Evolutionary conservation across 768 basidiomycete genomes (phyloP).

Genomic region (Serendipita sp.): DNA sequence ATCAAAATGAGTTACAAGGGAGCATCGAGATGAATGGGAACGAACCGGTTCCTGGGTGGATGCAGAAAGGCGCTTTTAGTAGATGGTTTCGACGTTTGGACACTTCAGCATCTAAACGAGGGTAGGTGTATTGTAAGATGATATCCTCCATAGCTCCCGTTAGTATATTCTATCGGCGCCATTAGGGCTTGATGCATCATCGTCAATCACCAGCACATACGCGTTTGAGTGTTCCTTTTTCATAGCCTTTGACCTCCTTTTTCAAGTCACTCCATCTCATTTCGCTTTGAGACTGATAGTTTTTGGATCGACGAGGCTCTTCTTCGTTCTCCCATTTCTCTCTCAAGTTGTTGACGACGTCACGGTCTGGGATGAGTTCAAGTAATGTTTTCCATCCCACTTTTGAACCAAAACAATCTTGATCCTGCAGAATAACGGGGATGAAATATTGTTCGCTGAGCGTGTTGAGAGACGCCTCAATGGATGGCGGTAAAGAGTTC

Average conservation of each 20-base stretch:
- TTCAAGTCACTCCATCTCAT: slow-evolving; percentile 60
- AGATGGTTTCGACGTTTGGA: slow-evolving; percentile 96
- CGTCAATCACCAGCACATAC: slow-evolving; percentile 18
- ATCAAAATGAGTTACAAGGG: too few species aligned
- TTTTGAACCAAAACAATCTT: slow-evolving; percentile 57
- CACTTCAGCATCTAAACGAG: slow-evolving; percentile 90
- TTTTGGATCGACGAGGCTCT: not conserved
- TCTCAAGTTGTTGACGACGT: slow-evolving; percentile 12
- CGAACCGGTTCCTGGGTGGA: slow-evolving; percentile 76
- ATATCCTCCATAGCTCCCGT: slow-evolving; percentile 63
- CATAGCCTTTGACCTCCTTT: slow-evolving; percentile 9
- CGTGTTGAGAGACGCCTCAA: slow-evolving; percentile 30
- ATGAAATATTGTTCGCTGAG: slow-evolving; percentile 40
- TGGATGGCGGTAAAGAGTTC: slow-evolving; percentile 7
- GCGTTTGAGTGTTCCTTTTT: slow-evolving; percentile 19
- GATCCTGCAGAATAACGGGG: slow-evolving; percentile 58
- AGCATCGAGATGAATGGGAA: not conserved
- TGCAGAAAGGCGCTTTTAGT: slow-evolving; percentile 92
- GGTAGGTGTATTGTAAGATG: slow-evolving; percentile 86
- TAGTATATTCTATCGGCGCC: slow-evolving; percentile 18
- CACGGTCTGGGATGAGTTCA: slow-evolving; percentile 51
- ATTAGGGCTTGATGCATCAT: not conserved
- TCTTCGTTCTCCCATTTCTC: not conserved
- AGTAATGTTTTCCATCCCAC: slow-evolving; percentile 63
- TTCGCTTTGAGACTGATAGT: slow-evolving; percentile 8